Conservation (phyloP, 148 eudicot genomes). For the Nepenthes mirabilis region DNA sequence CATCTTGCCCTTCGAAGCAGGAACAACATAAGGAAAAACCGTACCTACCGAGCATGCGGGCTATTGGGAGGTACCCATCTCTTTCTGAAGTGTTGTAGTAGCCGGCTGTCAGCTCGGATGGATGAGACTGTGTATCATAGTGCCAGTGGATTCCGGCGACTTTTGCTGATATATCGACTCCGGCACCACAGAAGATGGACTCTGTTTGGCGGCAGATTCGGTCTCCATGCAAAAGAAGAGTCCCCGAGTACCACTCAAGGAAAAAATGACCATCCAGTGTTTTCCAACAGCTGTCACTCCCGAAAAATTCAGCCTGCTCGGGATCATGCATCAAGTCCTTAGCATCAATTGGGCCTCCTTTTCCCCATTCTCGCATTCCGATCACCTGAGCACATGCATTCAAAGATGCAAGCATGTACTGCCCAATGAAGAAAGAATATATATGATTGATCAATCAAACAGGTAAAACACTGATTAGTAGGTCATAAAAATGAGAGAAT, state of each 20-base stretch:
- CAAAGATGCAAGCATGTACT: constrained; percentile 42
- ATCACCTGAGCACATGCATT: constrained; percentile 22
- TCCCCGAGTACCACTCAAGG: constrained; percentile 42
- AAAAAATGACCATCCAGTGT: constrained; percentile 38
- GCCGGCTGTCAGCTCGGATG: constrained; percentile 40
- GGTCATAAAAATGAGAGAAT: neutral
- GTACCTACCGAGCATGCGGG: constrained; percentile 28
- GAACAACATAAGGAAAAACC: constrained; percentile 26
- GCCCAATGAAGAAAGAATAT: constrained; percentile 4
- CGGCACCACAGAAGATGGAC: constrained; percentile 24
- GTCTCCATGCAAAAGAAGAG: constrained; percentile 39
- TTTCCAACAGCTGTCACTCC: constrained; percentile 25
- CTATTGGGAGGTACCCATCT: constrained; percentile 30
- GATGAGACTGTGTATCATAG: constrained; percentile 25
- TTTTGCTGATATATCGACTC: constrained; percentile 25
- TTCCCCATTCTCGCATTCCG: constrained; percentile 29
- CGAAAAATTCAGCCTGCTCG: constrained; percentile 28
- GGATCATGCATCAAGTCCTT: constrained; percentile 25
- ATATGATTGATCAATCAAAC: neutral
- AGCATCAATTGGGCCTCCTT: constrained; percentile 28
- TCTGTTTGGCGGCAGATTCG: constrained; percentile 30
- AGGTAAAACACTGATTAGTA: neutral
- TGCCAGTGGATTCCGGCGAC: constrained; percentile 41
- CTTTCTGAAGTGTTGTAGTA: constrained; percentile 26
- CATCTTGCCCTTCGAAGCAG: constrained; percentile 29